Evolutionary conservation across 768 basidiomycete genomes (phyloP), one percentile per base, ranked within the genome.

Genomic region (Suillus clintonianus): DNA sequence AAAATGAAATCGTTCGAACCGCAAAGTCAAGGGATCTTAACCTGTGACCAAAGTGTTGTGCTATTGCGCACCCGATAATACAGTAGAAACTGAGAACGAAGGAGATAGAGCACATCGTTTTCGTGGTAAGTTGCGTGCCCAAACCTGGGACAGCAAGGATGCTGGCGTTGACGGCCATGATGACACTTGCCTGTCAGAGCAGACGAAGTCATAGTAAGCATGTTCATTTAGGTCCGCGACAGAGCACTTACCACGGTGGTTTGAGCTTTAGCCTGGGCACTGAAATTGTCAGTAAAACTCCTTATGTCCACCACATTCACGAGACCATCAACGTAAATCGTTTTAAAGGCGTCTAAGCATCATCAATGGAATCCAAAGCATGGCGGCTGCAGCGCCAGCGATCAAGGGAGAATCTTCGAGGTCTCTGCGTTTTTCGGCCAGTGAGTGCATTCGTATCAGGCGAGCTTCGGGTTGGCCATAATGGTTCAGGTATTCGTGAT

Each of bases 401-500:
- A 59, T 30, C 0, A 42, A 8, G 41, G 41, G 41, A 42, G 41
- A 42, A 42, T 42, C 1, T 19, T 17, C 2, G 0, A 19, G 41
- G 3, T 42, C 41, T 8, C 7, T 19, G 2, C 17, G 17, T 42
- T 4, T 42, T 13, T 13, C 6, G 14, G 2, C 24, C 24, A 59
- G 9, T 8, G 22, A 14, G 3, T 59, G 59, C 17, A 5, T 43
- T 59, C 41, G 7, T 0, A 59, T 45, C 42, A 59, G 10, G 27
- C 59, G 17, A 24, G 41, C 59, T 47, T 59, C 42, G 4, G 59
- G 59, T 43, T 43, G 59, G 2, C 59, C 59, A 43, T 27, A n/a
- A 13, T 27, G 32, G 59, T 59, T 24, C 2, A 59, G 5, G 59
- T 27, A 59, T 13, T 30, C 8, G 14, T 19, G 13, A 43, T 59